phyloP scores from a whole-genome alignment of 768 basidiomycete genomes.

The Termitomyces sp. region DNA sequence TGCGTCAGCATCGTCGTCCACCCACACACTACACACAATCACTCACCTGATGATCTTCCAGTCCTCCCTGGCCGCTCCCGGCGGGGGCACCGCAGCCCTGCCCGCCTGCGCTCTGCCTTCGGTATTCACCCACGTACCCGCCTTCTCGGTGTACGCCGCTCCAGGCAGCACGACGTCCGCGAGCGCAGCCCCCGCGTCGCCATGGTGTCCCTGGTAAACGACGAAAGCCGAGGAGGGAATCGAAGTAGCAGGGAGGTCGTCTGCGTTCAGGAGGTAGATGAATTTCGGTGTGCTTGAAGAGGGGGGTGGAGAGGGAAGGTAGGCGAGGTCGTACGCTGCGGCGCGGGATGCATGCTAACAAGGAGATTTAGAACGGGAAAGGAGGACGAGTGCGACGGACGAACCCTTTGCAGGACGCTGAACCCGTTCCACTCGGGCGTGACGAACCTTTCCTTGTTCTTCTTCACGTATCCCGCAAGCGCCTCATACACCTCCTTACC shows the following conservation, averaged over 20 bases:
- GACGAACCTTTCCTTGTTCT: slow-evolving; percentile 67
- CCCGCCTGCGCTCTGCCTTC: slow-evolving; percentile 92
- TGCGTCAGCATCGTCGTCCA: neutral
- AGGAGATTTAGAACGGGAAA: neutral
- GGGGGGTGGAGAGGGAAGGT: slow-evolving; percentile 65
- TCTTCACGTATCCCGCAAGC: slow-evolving; percentile 74
- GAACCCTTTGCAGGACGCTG: slow-evolving; percentile 84
- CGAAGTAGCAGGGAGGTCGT: slow-evolving; percentile 82
- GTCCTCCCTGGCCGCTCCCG: slow-evolving; percentile 94
- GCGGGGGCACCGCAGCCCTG: slow-evolving; percentile 86
- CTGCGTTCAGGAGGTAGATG: slow-evolving; percentile 93
- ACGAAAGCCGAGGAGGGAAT: slow-evolving; percentile 94
- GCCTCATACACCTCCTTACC: slow-evolving; percentile 72
- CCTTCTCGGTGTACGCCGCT: slow-evolving; percentile 89
- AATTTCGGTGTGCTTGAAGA: slow-evolving; percentile 88
- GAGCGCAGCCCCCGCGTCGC: slow-evolving; percentile 91
- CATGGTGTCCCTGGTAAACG: slow-evolving; percentile 98
- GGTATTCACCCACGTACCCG: slow-evolving; percentile 92
- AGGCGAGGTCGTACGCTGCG: slow-evolving; percentile 93
- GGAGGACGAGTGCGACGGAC: neutral
- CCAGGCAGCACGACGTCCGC: slow-evolving; percentile 96
- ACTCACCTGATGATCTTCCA: slow-evolving; percentile 92
- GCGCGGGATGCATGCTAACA: slow-evolving; percentile 81
- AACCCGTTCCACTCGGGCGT: slow-evolving; percentile 96
- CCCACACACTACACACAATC: neutral